A percentile compares a stretch with the other conserved stretches of the same genome.
These are phyloP conservation scores for Globisporangium sylvaticum DNA, from an alignment of 352 stramenopile species.

Conservation along the genomic window DNA sequence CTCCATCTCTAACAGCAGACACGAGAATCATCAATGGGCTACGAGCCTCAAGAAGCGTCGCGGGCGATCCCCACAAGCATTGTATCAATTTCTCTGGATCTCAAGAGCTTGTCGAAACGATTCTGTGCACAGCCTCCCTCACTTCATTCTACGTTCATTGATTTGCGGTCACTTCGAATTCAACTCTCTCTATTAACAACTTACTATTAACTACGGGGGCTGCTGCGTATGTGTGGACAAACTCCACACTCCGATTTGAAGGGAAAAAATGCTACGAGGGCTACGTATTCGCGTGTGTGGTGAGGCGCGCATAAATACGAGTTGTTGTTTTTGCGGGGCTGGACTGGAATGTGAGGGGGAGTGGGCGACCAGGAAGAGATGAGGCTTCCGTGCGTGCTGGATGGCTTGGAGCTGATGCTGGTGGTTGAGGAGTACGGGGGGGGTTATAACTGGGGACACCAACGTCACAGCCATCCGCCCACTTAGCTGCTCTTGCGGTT, in stretches of 20 bases:
- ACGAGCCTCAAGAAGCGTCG: too few species aligned
- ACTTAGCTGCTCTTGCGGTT: conserved; percentile 18
- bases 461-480: background rate
- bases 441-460: background rate
- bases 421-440: background rate
- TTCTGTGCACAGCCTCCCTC: too few species aligned
- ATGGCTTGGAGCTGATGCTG: background rate
- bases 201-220: background rate
- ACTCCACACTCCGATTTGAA: background rate
- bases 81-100: too few species aligned
- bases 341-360: background rate
- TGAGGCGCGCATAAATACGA: conserved; percentile 1
- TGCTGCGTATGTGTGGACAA: background rate
- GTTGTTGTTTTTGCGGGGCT: background rate
- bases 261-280: background rate
- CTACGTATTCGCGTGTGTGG: background rate
- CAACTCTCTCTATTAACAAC: background rate
- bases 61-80: too few species aligned
- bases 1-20: too few species aligned
- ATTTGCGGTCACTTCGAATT: background rate
- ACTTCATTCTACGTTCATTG: too few species aligned
- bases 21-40: too few species aligned
- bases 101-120: too few species aligned
- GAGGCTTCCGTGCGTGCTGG: background rate
- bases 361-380: background rate